Percentiles rank a stretch among this genome's conserved stretches.
Conservation (phyloP, 164 flowering plant genomes). For the Annona cherimola region DNA sequence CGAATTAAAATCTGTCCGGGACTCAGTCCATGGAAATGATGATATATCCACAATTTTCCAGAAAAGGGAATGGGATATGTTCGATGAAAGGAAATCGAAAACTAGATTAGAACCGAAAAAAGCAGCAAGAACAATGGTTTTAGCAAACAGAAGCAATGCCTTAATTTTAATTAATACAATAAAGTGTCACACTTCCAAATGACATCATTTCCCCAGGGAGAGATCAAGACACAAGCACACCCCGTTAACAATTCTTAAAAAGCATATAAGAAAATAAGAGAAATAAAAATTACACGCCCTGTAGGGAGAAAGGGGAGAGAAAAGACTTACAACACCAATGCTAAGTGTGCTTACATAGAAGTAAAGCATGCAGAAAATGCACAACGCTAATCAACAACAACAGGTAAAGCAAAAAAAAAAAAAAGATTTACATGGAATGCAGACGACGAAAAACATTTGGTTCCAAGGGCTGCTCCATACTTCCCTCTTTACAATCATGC, state of each 20-base stretch:
- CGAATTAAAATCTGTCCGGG: too few species aligned
- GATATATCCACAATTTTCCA: not conserved
- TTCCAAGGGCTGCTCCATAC: not conserved
- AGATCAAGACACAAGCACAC: slow-evolving; percentile 5
- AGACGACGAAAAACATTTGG: not conserved
- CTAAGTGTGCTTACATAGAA: not conserved
- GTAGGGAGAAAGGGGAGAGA: not conserved
- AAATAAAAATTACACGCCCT: slow-evolving; percentile 3
- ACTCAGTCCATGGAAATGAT: not conserved
- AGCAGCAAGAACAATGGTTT: not conserved
- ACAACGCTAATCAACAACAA: not conserved
- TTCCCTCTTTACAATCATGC: not conserved
- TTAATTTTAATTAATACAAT: not conserved
- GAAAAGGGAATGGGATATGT: not conserved
- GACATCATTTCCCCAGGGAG: not conserved
- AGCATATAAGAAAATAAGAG: not conserved
- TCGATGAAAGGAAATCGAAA: not conserved
- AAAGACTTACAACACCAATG: not conserved
- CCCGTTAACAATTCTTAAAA: not conserved
- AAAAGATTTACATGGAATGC: slow-evolving; percentile 3
- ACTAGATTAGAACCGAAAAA: not conserved
- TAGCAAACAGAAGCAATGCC: not conserved
- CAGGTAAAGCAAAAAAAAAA: too few species aligned
- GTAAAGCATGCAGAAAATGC: not conserved
- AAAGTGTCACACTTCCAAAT: not conserved